Base-by-base conservation (phyloP, 768 basidiomycete genomes). In the Lentinula detonsa region DNA sequence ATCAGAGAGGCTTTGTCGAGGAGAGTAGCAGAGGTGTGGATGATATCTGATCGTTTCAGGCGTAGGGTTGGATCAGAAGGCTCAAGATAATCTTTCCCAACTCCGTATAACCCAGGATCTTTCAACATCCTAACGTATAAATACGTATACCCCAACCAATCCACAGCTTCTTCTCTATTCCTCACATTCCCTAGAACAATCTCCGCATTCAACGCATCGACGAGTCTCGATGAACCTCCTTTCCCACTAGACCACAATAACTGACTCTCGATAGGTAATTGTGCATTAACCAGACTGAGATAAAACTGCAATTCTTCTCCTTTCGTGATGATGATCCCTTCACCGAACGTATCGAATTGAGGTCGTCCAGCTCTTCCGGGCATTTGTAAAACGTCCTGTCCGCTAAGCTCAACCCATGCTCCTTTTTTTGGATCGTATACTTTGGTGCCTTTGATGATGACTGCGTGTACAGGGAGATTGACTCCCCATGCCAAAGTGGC, bases 381-480 rank as follows among this genome's bases (percentile, higher is more conserved):
- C 97, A 99, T 98, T 74, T 99, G 97, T 4, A 99, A 77, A 0
- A 98, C 95, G 70, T 98, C 97, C 73, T 98, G 97, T 0, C 89
- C 86, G 1, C 93, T 95, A 5, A 98, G 76, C 71, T 98, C 97
- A 4, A 91, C 90, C 97, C 97, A 99, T 4, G 91, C 86, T 18
- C 97, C 97, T 75, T 98, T 97, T 74, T 97, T 95, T 0, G 97
- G 97, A 72, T 97, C 98, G 75, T 98, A 99, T 63, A 98, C 95
- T 75, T 98, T 95, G 0, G 97, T 98, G n/a, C 97, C 97, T 72
- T 98, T 99, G 81, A 99, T 98, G 76, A 98, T 94, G 74, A 98
- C 96, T 7, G 93, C 90, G 65, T 98, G 97, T 1, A 95, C 96
- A 3, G 97, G 97, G 0, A 98, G 77, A 70, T 99, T 99, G 74